A percentile compares a stretch with the other conserved stretches of the same genome.
phyloP scores from a whole-genome alignment of 305 asterid genomes.

The Fraxinus velutina region DNA sequence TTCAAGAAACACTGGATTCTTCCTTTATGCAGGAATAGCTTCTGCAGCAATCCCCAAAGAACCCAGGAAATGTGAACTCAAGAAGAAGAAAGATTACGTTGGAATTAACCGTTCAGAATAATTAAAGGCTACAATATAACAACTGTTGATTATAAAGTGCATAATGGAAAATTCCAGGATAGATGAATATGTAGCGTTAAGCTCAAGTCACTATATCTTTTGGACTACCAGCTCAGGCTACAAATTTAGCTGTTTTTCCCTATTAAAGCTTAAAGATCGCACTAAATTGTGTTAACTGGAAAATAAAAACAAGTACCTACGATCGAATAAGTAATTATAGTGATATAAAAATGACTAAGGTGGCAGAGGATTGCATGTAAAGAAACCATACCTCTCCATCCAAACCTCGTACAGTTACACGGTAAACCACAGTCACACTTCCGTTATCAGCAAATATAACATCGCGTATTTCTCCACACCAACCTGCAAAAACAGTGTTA shows the following conservation, averaged over 20 bases:
- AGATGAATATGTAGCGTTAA: neutral
- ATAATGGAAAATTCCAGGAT: neutral
- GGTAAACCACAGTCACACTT: constrained; percentile 90
- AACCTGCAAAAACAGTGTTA: constrained; percentile 47
- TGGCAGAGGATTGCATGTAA: neutral
- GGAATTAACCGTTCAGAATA: neutral
- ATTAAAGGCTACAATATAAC: neutral
- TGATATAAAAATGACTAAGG: neutral
- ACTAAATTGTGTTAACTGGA: neutral
- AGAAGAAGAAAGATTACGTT: neutral
- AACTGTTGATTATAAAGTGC: neutral
- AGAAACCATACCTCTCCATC: constrained; percentile 80
- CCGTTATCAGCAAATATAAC: constrained; percentile 84
- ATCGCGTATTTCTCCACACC: constrained; percentile 99
- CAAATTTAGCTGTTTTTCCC: neutral
- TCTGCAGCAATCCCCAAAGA: neutral
- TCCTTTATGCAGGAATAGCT: neutral
- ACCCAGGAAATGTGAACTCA: neutral
- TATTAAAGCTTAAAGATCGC: neutral
- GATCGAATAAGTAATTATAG: neutral
- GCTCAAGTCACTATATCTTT: neutral
- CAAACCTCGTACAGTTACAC: constrained; percentile 86
- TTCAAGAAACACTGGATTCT: neutral
- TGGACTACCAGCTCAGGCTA: neutral
- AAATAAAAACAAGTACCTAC: neutral